These are phyloP conservation scores for Fusarium gaditjirri DNA, from an alignment of 2,329 filamentous ascomycete genomes.

Conservation along the genomic window DNA sequence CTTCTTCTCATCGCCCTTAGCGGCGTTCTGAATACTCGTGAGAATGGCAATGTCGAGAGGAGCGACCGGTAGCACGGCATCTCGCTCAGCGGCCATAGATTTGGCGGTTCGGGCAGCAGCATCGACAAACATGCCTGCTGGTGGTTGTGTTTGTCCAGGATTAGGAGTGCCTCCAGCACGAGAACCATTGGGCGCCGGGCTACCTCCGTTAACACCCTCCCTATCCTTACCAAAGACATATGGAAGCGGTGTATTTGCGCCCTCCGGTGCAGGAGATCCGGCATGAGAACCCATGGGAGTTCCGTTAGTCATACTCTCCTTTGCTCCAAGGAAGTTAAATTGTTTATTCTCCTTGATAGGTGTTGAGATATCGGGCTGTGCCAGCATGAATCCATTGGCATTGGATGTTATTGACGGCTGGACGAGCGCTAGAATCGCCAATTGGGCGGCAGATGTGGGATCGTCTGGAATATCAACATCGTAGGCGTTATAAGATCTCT, in stretches of 20 bases:
- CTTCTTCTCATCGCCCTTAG: constrained; percentile 90
- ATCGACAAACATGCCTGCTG: constrained; percentile 62
- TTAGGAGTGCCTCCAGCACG: constrained; percentile 61
- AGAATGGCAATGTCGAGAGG: constrained; percentile 91
- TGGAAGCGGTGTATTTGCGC: constrained; percentile 71
- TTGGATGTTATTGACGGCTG: constrained; percentile 66
- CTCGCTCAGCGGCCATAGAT: constrained; percentile 74
- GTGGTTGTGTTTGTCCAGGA: constrained; percentile 52
- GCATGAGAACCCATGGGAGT: constrained; percentile 89
- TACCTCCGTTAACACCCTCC: constrained; percentile 58
- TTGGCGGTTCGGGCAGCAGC: constrained; percentile 60
- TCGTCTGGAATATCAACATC: constrained; percentile 89
- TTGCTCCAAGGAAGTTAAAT: constrained; percentile 71
- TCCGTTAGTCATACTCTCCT: constrained; percentile 75
- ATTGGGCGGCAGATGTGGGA: constrained; percentile 84
- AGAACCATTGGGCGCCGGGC: constrained; percentile 63
- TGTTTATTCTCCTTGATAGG: constrained; percentile 72
- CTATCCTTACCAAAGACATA: constrained; percentile 63
- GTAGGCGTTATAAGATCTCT: constrained; percentile 92
- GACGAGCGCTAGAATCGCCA: constrained; percentile 69
- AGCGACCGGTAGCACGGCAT: constrained; percentile 82
- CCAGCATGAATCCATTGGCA: constrained; percentile 56
- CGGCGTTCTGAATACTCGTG: constrained; percentile 87
- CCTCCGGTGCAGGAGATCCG: constrained; percentile 87
- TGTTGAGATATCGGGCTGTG: constrained; percentile 63